Evolutionary conservation across 371 early-diverging fungal genomes (phyloP), one percentile per base, ranked within the genome.

Genomic region (Rhizomucor pusillus): DNA sequence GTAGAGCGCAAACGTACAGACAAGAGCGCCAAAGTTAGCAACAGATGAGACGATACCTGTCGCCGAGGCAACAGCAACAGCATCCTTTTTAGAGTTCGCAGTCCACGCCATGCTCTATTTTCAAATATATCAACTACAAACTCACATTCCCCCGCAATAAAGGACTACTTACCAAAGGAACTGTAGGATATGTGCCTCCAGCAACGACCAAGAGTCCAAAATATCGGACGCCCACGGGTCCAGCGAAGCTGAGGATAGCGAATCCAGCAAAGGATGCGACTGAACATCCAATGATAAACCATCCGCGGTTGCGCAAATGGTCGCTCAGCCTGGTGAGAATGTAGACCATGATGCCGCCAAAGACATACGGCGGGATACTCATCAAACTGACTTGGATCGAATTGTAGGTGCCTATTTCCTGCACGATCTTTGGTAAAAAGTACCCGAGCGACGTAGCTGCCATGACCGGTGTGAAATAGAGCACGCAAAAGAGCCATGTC

Each of bases 51-150:
- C 77, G 33, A 76, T 71, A 20, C 77, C 77, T 0, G 77, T 76
- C 0, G 73, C 77, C 16, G 77, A 69, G 5, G 77, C 77, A 1
- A 76, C 66, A 1, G 67, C 57, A 1, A 73, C 66, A 9, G 70
- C 63, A 36, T 65, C 67, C 43, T 76, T 67, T 36, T 69, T 67
- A 18, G 68, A 73, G 52, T 76, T 76, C n/a, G 77, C 71, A 6
- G 77, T 73, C 77, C 77, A 76, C 16, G 77, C 73, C 77, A 76
- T 76, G 44, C 69, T 69, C 76, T 75, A n/a, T n/a, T n/a, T n/a
- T n/a, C n/a, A n/a, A n/a, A n/a, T n/a, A n/a, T n/a, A n/a, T n/a
- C n/a, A n/a, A n/a, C n/a, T n/a, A n/a, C n/a, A n/a, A n/a, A n/a
- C n/a, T n/a, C n/a, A n/a, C n/a, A n/a, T n/a, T n/a, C n/a, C n/a